Percentiles rank a stretch among this genome's conserved stretches.
These are phyloP conservation scores for Colletotrichum sp. DNA, from an alignment of 2,329 filamentous ascomycete species.

Conservation along the genomic window DNA sequence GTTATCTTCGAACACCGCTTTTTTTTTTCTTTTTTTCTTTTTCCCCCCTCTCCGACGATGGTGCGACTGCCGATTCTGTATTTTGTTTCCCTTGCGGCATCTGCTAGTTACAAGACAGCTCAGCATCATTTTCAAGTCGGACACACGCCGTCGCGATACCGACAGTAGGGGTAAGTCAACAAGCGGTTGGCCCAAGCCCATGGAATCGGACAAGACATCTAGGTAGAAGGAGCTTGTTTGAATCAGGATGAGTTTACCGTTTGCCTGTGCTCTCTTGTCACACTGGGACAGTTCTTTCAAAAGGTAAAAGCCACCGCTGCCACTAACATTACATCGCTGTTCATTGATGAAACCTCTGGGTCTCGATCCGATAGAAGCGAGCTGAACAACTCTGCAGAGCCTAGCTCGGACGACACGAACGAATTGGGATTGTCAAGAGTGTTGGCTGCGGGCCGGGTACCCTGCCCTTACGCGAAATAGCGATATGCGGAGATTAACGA, in stretches of 20 bases:
- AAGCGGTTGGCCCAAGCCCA: neutral
- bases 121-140: neutral
- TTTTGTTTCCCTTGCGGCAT: neutral
- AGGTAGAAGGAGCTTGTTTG: neutral
- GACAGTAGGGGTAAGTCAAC: neutral
- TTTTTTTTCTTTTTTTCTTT: too few species aligned
- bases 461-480: neutral
- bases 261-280: neutral
- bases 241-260: neutral
- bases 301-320: neutral
- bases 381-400: neutral
- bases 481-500: constrained; percentile 7
- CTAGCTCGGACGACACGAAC: neutral
- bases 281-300: neutral
- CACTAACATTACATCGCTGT: constrained; percentile 8
- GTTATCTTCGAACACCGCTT: neutral
- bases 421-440: neutral
- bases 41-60: neutral
- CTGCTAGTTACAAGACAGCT: neutral
- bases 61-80: neutral
- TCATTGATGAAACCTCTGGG: neutral
- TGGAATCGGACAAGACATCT: constrained; percentile 9
- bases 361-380: neutral
- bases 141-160: neutral
- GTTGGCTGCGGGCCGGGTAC: neutral